Conservation (phyloP, 2,329 filamentous ascomycete species). For the Boeremia lycopersici region DNA sequence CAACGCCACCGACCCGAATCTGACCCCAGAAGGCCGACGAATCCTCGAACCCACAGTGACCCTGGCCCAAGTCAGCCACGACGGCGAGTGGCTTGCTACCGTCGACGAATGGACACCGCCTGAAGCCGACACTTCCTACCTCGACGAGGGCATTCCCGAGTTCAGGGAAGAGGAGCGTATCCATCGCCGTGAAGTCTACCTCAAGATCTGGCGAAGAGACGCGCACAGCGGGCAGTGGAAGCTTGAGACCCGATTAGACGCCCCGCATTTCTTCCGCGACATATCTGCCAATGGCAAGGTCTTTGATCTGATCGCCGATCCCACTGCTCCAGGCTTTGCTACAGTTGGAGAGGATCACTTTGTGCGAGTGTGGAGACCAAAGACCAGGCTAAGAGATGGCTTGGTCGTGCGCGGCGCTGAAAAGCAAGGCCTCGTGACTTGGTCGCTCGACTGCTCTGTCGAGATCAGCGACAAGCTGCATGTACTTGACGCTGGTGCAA, state of each 20-base stretch:
- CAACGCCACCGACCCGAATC: constrained; percentile 80
- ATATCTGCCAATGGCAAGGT: constrained; percentile 61
- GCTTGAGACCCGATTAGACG: constrained; percentile 81
- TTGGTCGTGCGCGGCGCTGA: constrained; percentile 62
- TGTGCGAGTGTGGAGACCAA: constrained; percentile 82
- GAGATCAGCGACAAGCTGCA: constrained; percentile 50
- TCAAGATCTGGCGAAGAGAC: constrained; percentile 88
- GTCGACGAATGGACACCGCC: constrained; percentile 89
- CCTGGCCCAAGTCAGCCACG: constrained; percentile 74
- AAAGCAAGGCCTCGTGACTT: constrained; percentile 68
- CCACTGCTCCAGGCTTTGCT: constrained; percentile 73
- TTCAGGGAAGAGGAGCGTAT: constrained; percentile 52
- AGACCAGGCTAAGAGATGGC: constrained; percentile 70
- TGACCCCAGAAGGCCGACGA: constrained; percentile 71
- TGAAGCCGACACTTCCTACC: constrained; percentile 66
- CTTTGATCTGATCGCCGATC: constrained; percentile 75
- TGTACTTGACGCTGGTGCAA: constrained; percentile 27
- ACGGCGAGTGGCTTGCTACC: constrained; percentile 89
- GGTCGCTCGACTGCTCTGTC: constrained; percentile 70
- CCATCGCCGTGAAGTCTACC: constrained; percentile 71
- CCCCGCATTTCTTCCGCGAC: constrained; percentile 69
- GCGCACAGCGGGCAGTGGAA: constrained; percentile 65
- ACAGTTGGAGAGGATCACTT: constrained; percentile 82
- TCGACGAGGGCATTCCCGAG: constrained; percentile 52
- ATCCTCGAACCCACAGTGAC: constrained; percentile 80